Percentiles rank a stretch among this genome's conserved stretches.
phyloP scores from a whole-genome alignment of 306 rosid genomes.

The Hippophae tibetana region DNA sequence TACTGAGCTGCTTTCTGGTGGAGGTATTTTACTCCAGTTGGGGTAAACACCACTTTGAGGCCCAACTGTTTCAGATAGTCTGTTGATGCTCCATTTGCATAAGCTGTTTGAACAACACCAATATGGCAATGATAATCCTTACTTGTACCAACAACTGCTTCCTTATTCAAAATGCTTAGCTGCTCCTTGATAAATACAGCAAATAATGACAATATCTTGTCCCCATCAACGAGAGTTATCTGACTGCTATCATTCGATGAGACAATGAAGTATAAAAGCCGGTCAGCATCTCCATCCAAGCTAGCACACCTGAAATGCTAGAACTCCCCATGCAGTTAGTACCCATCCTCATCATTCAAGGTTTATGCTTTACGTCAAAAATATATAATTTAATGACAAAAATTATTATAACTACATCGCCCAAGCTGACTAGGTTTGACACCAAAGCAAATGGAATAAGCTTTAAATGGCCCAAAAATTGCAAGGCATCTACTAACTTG shows the following conservation, averaged over 20 bases:
- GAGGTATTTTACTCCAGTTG: constrained; percentile 85
- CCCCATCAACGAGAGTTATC: constrained; percentile 82
- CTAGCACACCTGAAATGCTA: constrained; percentile 89
- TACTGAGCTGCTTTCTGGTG: constrained; percentile 74
- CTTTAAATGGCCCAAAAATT: too few species aligned
- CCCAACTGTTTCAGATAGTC: constrained; percentile 62
- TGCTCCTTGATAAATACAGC: constrained; percentile 75
- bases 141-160: constrained; percentile 16
- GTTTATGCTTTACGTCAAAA: constrained; percentile 1
- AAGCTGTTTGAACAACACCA: constrained; percentile 88
- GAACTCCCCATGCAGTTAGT: constrained; percentile 27
- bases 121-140: constrained; percentile 36
- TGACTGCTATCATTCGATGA: constrained; percentile 37
- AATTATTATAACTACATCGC: background rate
- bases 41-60: constrained; percentile 68
- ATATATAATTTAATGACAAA: background rate
- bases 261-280: constrained; percentile 72
- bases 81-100: constrained; percentile 93
- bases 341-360: background rate
- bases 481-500: background rate
- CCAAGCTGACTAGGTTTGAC: background rate
- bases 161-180: constrained; percentile 45
- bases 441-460: background rate
- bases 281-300: constrained; percentile 97
- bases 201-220: constrained; percentile 77